phyloP scores from a whole-genome alignment of 768 basidiomycete species.

The Phlebiopsis flavidoalba region DNA sequence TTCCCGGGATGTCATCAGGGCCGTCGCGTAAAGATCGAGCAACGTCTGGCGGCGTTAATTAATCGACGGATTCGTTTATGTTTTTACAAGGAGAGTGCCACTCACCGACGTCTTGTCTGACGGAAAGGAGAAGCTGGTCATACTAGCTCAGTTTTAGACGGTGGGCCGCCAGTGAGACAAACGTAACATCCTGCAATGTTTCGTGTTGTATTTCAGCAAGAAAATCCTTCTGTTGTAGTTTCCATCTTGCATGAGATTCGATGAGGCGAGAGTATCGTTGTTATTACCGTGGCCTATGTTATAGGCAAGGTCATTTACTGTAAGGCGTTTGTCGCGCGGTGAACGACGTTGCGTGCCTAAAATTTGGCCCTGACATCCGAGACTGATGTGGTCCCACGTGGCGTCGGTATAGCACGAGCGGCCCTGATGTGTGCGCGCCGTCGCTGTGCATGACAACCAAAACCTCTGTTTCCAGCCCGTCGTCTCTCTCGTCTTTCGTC shows the following conservation, averaged over 20 bases:
- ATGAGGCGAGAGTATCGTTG: background rate
- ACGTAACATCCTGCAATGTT: constrained; percentile 29
- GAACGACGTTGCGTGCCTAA: background rate
- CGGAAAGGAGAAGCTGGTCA: background rate
- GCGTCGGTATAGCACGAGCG: background rate
- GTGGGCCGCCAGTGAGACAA: background rate
- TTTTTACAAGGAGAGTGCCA: background rate
- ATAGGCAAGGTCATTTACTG: no score
- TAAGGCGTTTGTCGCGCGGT: background rate
- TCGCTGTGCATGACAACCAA: constrained; percentile 14
- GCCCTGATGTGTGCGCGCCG: constrained; percentile 5
- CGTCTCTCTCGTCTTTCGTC: background rate
- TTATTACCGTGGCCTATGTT: no score
- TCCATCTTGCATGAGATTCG: background rate
- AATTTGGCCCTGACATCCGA: background rate
- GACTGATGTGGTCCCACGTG: constrained; percentile 1
- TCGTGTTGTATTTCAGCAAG: constrained; percentile 31
- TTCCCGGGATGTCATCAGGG: background rate
- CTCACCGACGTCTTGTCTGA: background rate
- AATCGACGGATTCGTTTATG: background rate
- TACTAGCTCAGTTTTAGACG: background rate
- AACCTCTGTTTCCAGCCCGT: background rate
- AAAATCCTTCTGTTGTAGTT: constrained; percentile 15
- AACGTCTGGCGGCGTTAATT: background rate
- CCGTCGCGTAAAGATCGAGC: no score